Conservation (phyloP, 2,329 filamentous ascomycete genomes). For the Penicillium rolfsii region DNA sequence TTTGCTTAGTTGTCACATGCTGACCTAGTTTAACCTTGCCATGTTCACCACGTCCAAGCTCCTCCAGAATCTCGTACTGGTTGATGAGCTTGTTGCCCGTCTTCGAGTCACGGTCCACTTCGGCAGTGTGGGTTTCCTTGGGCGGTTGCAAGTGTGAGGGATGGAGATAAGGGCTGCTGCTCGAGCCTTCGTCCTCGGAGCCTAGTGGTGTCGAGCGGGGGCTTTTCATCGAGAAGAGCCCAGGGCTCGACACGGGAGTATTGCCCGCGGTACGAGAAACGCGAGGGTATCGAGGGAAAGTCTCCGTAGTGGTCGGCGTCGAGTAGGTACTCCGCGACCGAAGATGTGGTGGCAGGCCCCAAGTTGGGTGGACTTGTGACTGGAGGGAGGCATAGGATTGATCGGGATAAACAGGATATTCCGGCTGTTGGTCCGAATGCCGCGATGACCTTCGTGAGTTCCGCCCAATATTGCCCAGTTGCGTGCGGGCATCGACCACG, state of each 20-base stretch:
- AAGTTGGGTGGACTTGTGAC: slow-evolving; percentile 47
- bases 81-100: slow-evolving; percentile 97
- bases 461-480: slow-evolving; percentile 32
- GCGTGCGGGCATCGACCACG: slow-evolving; percentile 42
- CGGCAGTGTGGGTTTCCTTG: slow-evolving; percentile 84
- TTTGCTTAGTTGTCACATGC: slow-evolving; percentile 72
- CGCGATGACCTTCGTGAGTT: slow-evolving; percentile 35
- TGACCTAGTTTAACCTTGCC: slow-evolving; percentile 96
- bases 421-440: slow-evolving; percentile 33
- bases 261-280: slow-evolving; percentile 50
- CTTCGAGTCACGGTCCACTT: slow-evolving; percentile 83
- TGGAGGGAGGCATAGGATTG: slow-evolving; percentile 54
- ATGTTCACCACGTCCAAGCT: slow-evolving; percentile 93
- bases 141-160: slow-evolving; percentile 73
- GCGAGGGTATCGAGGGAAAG: slow-evolving; percentile 28
- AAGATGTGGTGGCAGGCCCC: slow-evolving; percentile 41
- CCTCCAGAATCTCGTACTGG: slow-evolving; percentile 94
- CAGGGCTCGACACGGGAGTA: slow-evolving; percentile 53
- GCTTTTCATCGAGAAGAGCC: slow-evolving; percentile 47
- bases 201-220: slow-evolving; percentile 37
- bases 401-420: slow-evolving; percentile 52
- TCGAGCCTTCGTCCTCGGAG: slow-evolving; percentile 42
- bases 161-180: slow-evolving; percentile 67
- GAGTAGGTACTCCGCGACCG: slow-evolving; percentile 51
- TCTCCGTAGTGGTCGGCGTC: slow-evolving; percentile 36